A percentile compares a stretch with the other conserved stretches of the same genome.
Evolutionary conservation across 2,329 filamentous ascomycete species (phyloP).

Genomic region (Phoma sp.): DNA sequence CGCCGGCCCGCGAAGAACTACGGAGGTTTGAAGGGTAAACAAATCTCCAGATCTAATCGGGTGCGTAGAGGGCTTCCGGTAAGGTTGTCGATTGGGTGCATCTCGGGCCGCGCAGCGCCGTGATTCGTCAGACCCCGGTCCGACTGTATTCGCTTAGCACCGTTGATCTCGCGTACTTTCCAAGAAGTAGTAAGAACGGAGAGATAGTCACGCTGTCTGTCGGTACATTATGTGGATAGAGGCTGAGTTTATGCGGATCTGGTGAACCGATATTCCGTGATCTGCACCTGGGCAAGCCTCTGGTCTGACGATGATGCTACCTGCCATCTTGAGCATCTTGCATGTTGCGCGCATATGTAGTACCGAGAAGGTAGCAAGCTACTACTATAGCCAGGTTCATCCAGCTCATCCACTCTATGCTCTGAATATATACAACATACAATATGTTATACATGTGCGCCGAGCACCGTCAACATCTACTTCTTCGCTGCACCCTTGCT

Average conservation of each 20-base stretch:
- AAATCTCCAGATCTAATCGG: slow-evolving; percentile 1
- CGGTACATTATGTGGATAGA: not conserved
- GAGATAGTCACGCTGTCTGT: slow-evolving; percentile 1
- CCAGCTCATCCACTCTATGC: too few relatives aligned
- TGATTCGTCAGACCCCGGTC: slow-evolving; percentile 26
- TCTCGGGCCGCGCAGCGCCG: slow-evolving; percentile 20
- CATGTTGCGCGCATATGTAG: not conserved
- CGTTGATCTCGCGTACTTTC: slow-evolving; percentile 1
- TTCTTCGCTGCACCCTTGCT: not conserved
- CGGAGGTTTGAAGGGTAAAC: slow-evolving; percentile 15
- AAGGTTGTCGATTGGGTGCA: slow-evolving; percentile 17
- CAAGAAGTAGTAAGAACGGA: slow-evolving; percentile 1
- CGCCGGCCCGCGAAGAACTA: slow-evolving; percentile 12
- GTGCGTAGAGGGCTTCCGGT: slow-evolving; percentile 12
- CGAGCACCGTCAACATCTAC: not conserved
- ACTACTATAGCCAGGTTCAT: too few relatives aligned
- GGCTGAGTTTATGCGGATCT: not conserved
- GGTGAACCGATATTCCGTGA: not conserved
- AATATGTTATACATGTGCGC: not conserved
- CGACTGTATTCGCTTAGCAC: slow-evolving; percentile 7
- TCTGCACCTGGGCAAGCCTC: not conserved
- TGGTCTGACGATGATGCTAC: not conserved
- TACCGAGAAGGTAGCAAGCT: too few relatives aligned
- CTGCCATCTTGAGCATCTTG: not conserved
- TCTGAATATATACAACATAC: too few relatives aligned